Evolutionary conservation across 805 yeast species (phyloP).

Genomic region (Debaryomyces hansenii): DNA sequence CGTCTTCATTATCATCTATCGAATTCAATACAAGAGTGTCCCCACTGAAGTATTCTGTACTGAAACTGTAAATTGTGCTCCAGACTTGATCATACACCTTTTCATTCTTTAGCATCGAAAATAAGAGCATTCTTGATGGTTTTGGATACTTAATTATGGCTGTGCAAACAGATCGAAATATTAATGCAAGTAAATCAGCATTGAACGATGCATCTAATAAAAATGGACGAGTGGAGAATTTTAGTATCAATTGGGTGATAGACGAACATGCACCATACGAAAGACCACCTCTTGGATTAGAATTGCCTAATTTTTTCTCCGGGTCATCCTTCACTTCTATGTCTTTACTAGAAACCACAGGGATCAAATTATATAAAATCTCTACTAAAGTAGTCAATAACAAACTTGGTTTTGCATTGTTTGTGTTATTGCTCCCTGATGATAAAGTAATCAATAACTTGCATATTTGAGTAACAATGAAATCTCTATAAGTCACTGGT

Average conservation of each 20-base stretch:
- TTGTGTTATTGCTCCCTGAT: conserved; percentile 19
- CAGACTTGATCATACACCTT: conserved; percentile 36
- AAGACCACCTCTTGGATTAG: conserved; percentile 40
- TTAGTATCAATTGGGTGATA: conserved; percentile 44
- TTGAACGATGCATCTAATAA: conserved; percentile 42
- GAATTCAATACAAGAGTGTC: conserved; percentile 13
- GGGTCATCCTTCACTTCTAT: conserved; percentile 17
- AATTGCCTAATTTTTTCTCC: conserved; percentile 24
- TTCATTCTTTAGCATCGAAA: conserved; percentile 45
- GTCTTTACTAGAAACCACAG: conserved; percentile 31
- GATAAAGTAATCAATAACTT: conserved; percentile 28
- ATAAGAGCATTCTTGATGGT: conserved; percentile 55
- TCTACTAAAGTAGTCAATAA: conserved; percentile 53
- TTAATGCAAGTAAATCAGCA: conserved; percentile 56
- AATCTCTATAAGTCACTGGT: conserved; percentile 62
- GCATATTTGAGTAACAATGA: conserved; percentile 54
- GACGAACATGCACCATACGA: conserved; percentile 52
- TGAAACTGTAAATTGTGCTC: conserved; percentile 30
- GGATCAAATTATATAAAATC: conserved; percentile 60
- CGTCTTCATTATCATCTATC: conserved; percentile 12
- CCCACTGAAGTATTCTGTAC: conserved; percentile 22
- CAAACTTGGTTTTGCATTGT: conserved; percentile 21
- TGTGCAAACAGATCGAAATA: conserved; percentile 57
- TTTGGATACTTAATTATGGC: conserved; percentile 50
- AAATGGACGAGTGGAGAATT: conserved; percentile 35